Evolutionary conservation across 2,329 filamentous ascomycete species (phyloP).

Genomic region (Keithomyces neogunnii): DNA sequence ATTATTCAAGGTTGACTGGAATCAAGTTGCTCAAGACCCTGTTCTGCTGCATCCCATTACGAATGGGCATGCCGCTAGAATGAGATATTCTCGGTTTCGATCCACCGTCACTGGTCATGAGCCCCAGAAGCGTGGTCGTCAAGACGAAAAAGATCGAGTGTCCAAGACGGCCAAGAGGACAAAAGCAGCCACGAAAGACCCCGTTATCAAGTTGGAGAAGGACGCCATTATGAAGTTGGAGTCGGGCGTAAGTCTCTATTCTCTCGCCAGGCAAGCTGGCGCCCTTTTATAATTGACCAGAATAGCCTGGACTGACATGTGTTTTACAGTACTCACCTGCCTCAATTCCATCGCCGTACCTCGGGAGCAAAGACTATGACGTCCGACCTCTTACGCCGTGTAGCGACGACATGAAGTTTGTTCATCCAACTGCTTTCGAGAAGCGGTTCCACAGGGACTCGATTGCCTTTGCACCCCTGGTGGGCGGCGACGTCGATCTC

Average conservation of each 20-base stretch:
- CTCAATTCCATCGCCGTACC: constrained; percentile 28
- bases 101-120: constrained; percentile 37
- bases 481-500: constrained; percentile 18
- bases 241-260: constrained; percentile 18
- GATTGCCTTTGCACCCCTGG: constrained; percentile 5
- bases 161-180: constrained; percentile 35
- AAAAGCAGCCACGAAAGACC: constrained; percentile 22
- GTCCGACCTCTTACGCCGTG: constrained; percentile 43
- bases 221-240: constrained; percentile 33
- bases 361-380: constrained; percentile 27
- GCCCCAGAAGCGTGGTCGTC: constrained; percentile 37
- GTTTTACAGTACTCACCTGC: constrained; percentile 27
- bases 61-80: constrained; percentile 53
- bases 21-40: constrained; percentile 45
- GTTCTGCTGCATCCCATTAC: constrained; percentile 45
- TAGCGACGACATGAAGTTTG: constrained; percentile 39
- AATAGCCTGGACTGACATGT: constrained; percentile 17
- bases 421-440: constrained; percentile 21
- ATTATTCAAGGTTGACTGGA: constrained; percentile 46
- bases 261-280: constrained; percentile 20
- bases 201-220: constrained; percentile 31
- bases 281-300: constrained; percentile 30
- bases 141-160: constrained; percentile 32
- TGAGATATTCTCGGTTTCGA: constrained; percentile 49
- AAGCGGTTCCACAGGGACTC: constrained; percentile 9